These are phyloP conservation scores for Ceratobasidium sp. DNA, from an alignment of 1,284 basidiomycete species.

Conservation along the genomic window DNA sequence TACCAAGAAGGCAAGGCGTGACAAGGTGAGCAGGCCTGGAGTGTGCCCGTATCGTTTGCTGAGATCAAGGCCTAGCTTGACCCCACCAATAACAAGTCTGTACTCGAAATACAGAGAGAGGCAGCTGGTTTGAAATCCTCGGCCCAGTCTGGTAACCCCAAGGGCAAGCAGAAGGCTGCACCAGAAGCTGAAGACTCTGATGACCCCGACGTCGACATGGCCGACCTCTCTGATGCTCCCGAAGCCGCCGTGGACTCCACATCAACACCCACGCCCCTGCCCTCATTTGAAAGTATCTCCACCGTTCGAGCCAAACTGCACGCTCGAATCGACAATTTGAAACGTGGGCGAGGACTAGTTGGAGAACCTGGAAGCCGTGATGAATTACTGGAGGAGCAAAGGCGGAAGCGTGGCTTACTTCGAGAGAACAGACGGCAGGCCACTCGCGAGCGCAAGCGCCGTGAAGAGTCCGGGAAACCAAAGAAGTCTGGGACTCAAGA, in stretches of 20 bases:
- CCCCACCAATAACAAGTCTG: constrained; percentile 83
- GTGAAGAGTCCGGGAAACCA: constrained; percentile 62
- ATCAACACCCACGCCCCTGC: constrained; percentile 63
- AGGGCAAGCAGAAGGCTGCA: constrained; percentile 56
- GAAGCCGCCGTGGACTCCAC: constrained; percentile 43
- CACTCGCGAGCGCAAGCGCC: constrained; percentile 77
- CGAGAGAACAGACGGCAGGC: constrained; percentile 83
- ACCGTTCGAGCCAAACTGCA: constrained; percentile 81
- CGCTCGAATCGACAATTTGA: constrained; percentile 72
- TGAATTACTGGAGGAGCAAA: constrained; percentile 78
- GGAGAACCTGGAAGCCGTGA: constrained; percentile 62
- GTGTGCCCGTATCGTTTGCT: neutral
- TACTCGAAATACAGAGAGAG: constrained; percentile 76
- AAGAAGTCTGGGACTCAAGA: constrained; percentile 59
- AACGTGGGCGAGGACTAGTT: constrained; percentile 54
- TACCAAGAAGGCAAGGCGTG: constrained; percentile 80
- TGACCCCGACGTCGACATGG: constrained; percentile 47
- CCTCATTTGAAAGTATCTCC: constrained; percentile 67
- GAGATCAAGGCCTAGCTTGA: constrained; percentile 67
- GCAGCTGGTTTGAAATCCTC: constrained; percentile 47
- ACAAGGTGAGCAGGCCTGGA: constrained; percentile 64
- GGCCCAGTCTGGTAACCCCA: constrained; percentile 52
- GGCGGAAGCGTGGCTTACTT: constrained; percentile 77
- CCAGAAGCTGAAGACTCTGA: constrained; percentile 49
- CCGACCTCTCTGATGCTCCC: constrained; percentile 44